Percentiles rank a stretch among this genome's conserved stretches.
These are phyloP conservation scores for Diaporthe caulivora DNA, from an alignment of 2,329 filamentous ascomycete species.

Conservation along the genomic window DNA sequence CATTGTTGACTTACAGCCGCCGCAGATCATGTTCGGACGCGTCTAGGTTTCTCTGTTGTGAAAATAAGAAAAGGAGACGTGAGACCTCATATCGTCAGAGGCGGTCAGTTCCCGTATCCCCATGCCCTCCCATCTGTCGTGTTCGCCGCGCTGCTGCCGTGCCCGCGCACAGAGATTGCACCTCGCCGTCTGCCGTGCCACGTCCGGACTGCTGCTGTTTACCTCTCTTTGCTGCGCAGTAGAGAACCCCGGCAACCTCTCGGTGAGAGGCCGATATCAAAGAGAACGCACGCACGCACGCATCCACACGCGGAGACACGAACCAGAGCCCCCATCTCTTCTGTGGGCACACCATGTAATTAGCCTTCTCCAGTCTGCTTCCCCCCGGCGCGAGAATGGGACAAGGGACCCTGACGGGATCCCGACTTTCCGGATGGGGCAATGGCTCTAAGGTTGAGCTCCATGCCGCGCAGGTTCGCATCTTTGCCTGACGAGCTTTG, in stretches of 20 bases:
- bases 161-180: not conserved
- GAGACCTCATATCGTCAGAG: not conserved
- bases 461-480: conserved; percentile 4
- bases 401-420: conserved; percentile 18
- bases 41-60: not conserved
- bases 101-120: not conserved
- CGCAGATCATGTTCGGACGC: not conserved
- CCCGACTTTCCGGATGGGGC: conserved; percentile 13
- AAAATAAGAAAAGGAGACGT: not conserved
- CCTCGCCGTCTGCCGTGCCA: conserved; percentile 25
- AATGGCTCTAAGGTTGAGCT: not conserved
- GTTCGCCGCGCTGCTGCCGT: not conserved
- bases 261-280: conserved; percentile 29
- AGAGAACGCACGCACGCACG: not conserved
- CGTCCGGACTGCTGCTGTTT: not conserved
- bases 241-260: not conserved
- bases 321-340: not conserved
- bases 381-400: not conserved
- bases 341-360: not conserved
- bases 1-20: conserved; percentile 8
- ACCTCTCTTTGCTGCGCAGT: not conserved
- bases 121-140: not conserved
- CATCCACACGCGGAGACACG: not conserved
- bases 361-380: not conserved
- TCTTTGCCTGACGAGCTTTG: conserved; percentile 9